Percentiles rank a stretch among this genome's conserved stretches.
Evolutionary conservation across 1,284 basidiomycete genomes (phyloP).

Genomic region (Paramarasmius palmivorus): DNA sequence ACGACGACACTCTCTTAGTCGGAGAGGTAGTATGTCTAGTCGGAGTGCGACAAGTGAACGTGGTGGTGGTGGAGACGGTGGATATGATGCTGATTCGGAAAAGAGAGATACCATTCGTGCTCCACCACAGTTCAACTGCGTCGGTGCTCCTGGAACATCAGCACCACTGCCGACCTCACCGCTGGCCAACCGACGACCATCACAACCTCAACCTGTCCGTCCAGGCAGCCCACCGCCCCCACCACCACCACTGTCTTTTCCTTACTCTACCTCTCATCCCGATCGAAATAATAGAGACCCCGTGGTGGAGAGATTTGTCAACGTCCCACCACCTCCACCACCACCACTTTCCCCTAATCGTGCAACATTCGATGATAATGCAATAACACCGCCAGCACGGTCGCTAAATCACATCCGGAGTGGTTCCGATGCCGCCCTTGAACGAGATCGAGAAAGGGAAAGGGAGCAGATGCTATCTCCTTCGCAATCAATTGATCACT

Average conservation of each 20-base stretch:
- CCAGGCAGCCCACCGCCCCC: conserved; percentile 24
- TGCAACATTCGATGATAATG: conserved; percentile 40
- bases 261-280: conserved; percentile 16
- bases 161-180: conserved; percentile 23
- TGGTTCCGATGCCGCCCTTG: conserved; percentile 50
- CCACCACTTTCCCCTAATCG: conserved; percentile 53
- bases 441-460: conserved; percentile 43
- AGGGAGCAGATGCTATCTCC: too few relatives aligned
- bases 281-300: conserved; percentile 11
- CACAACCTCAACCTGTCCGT: conserved; percentile 25
- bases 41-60: conserved; percentile 32
- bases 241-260: too few relatives aligned
- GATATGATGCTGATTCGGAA: conserved; percentile 74
- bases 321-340: conserved; percentile 31
- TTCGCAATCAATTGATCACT: too few relatives aligned
- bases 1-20: conserved; percentile 55
- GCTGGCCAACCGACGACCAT: conserved; percentile 26
- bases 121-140: conserved; percentile 28
- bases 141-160: conserved; percentile 11
- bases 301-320: conserved; percentile 30
- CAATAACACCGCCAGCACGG: conserved; percentile 32
- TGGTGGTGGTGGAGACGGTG: conserved; percentile 46
- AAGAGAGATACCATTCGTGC: conserved; percentile 50
- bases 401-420: conserved; percentile 41
- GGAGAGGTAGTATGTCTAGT: conserved; percentile 65